Evolutionary conservation across 768 basidiomycete species (phyloP), one percentile per base, ranked within the genome.

Genomic region (Hericium alpestre): DNA sequence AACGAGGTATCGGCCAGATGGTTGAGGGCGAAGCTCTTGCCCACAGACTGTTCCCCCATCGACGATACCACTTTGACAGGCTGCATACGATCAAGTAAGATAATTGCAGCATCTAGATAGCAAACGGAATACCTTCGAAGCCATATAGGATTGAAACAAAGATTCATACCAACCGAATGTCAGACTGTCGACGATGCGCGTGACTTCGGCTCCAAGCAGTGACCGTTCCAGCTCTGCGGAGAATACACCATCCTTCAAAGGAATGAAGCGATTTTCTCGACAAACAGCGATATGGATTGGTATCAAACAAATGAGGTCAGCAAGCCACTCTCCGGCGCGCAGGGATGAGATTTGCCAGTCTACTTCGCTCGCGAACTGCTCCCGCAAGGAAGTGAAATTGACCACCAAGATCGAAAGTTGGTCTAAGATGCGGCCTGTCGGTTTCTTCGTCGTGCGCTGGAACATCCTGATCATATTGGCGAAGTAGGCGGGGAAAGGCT

Each of bases 21-120:
- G 51, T 84, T 84, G 41, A 84, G 64, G 0, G 79, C 68, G 54
- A 76, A 84, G 54, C 78, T 80, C 60, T 83, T 84, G 0, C 83
- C 82, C 0, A 84, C 83, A 0, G 80, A 83, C 62, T 84, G 83
- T 64, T 84, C 82, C 1, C 82, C 82, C 83, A 84, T 83, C 0
- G 83, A 84, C 0, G 82, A 81, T 0, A 84, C 82, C 2, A 84
- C 83, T 60, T 74, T 77, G 13, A 84, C 81, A 1, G 81, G 82
- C 49, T 50, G 15, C 10, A 22, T 13, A 27, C 7, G 49, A 25
- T 25, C 23, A 23, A 23, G 23, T 23, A 23, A 23, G 23, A 23
- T 23, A 23, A 23, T 23, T 23, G 23, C 23, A 23, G 23, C 23
- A 4, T 23, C 23, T 27, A 23, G 5, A 13, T 27, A 69, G 59